Evolutionary conservation across 805 yeast genomes (phyloP), one percentile per base, ranked within the genome.

Genomic region (Yamadazyma olivae): DNA sequence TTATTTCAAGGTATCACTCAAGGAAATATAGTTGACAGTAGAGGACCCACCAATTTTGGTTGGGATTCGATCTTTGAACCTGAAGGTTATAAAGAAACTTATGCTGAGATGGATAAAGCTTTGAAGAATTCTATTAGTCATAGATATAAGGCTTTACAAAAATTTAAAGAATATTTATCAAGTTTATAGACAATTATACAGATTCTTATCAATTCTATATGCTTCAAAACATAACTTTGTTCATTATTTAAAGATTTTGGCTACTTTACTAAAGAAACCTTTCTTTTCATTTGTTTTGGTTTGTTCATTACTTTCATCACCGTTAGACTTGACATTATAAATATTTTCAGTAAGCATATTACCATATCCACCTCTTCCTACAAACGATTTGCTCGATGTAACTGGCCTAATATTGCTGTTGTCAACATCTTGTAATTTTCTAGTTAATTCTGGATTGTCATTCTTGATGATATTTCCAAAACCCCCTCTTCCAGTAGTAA

Each of bases 61-160:
- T 93, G 96, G 95, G 97, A 93, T 62, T 80, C 96, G 6, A 66
- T 86, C 33, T 93, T 93, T 59, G 73, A 82, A 62, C 99, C 99
- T 2, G 64, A 67, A 18, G 96, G 95, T 3, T 79, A 59, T 50
- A 63, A 72, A 15, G 67, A 81, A 53, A 63, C 72, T 0, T 90
- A 88, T 54, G 98, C 97, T 8, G 97, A 93, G 59, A 78, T 93
- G 90, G 80, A 75, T 35, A 85, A 84, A 54, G 53, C 59, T 2
- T 67, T 72, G 20, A 93, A 95, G 68, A 90, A 93, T 61, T 56
- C 71, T 15, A 84, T 93, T 44, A 83, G 95, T 46, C 99, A 95
- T 54, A 74, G 99, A 51, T 88, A 73, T 53, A 81, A 74, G 59
- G 97, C 99, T 0, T 73, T 93, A 51, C 77, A 70, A 37, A 75